Conservation (phyloP, 78 protist genomes). For the Dictyostelium brefeldianum region DNA sequence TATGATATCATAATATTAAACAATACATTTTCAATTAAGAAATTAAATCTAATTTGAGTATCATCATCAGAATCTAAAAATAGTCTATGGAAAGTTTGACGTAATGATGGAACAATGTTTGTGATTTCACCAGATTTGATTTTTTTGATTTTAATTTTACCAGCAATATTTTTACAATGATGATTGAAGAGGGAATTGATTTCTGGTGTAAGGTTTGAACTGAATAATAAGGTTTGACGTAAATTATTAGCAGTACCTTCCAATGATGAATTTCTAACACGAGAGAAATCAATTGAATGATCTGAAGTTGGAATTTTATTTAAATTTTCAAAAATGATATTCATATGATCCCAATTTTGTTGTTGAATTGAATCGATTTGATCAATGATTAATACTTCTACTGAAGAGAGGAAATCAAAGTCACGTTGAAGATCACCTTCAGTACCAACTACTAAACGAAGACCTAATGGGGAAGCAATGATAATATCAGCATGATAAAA, state of each 20-base stretch:
- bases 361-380: slow-evolving; percentile 80
- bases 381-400: slow-evolving; percentile 87
- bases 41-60: slow-evolving; percentile 15
- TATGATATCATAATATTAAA: background rate
- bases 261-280: slow-evolving; percentile 10
- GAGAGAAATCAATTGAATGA: slow-evolving; percentile 83
- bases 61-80: slow-evolving; percentile 7
- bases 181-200: slow-evolving; percentile 69
- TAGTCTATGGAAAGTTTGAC: slow-evolving; percentile 83
- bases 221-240: slow-evolving; percentile 88
- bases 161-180: slow-evolving; percentile 42
- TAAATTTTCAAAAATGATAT: slow-evolving; percentile 30
- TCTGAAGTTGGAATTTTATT: slow-evolving; percentile 65
- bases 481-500: slow-evolving; percentile 85
- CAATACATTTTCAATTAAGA: slow-evolving; percentile 31
- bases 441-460: slow-evolving; percentile 83
- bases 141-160: slow-evolving; percentile 51
- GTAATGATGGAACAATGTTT: slow-evolving; percentile 30
- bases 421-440: slow-evolving; percentile 72
- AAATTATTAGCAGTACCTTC: slow-evolving; percentile 31
- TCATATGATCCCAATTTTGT: slow-evolving; percentile 95
- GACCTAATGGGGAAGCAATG: slow-evolving; percentile 92
- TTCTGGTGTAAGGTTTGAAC: slow-evolving; percentile 74
- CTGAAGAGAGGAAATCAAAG: slow-evolving; percentile 88
- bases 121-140: slow-evolving; percentile 57